A percentile compares a stretch with the other conserved stretches of the same genome.
These are phyloP conservation scores for Mrakia gelida DNA, from an alignment of 768 basidiomycete species.

Conservation along the genomic window DNA sequence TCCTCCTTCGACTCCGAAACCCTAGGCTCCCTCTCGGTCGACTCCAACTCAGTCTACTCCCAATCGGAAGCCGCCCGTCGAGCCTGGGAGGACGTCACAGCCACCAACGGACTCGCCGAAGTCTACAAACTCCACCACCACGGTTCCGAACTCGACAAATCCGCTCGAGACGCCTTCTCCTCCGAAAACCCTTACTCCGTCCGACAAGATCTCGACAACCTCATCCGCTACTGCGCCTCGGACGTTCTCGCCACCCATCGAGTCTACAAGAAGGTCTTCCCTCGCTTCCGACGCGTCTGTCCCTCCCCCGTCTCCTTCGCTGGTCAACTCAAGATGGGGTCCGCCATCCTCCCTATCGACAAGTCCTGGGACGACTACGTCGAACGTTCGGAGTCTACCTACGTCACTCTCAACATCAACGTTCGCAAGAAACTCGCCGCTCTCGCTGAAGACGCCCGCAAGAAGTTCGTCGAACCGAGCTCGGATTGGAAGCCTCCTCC, in stretches of 20 bases:
- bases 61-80: conserved; percentile 49
- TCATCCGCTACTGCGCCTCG: conserved; percentile 75
- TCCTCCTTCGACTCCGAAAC: not conserved
- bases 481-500: conserved; percentile 41
- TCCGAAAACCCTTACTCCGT: conserved; percentile 62
- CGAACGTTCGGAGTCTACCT: conserved; percentile 68
- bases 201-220: conserved; percentile 60
- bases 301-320: conserved; percentile 91
- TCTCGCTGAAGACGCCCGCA: conserved; percentile 59
- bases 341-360: conserved; percentile 84
- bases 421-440: conserved; percentile 61
- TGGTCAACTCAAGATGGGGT: conserved; percentile 85
- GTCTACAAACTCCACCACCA: conserved; percentile 86
- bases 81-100: conserved; percentile 89
- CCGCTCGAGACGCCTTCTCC: conserved; percentile 71
- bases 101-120: conserved; percentile 84
- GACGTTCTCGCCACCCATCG: conserved; percentile 82
- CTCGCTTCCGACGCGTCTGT: conserved; percentile 73
- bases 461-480: conserved; percentile 37
- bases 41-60: not conserved
- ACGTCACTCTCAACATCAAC: conserved; percentile 62
- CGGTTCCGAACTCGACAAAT: conserved; percentile 67
- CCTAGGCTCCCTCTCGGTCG: not conserved
- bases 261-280: conserved; percentile 71
- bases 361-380: conserved; percentile 83